Percentiles rank a stretch among this genome's conserved stretches.
Evolutionary conservation across 495 filamentous ascomycete species (phyloP).

Genomic region (Bathelium albidoporum): DNA sequence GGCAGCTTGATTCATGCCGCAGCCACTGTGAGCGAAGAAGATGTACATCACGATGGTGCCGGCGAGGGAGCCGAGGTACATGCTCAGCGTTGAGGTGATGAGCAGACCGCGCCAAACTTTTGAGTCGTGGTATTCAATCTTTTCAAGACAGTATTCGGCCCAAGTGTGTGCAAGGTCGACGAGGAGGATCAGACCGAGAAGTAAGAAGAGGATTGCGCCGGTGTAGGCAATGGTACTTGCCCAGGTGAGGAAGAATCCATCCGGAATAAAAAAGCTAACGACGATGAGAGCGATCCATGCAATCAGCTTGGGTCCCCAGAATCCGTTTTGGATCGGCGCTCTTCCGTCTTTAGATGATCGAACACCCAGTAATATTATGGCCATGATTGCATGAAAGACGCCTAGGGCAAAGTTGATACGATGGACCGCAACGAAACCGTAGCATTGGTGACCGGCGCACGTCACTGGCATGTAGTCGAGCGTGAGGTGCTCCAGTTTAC

Average conservation of each 20-base stretch:
- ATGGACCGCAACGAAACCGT: slow-evolving; percentile 93
- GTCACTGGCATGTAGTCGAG: slow-evolving; percentile 91
- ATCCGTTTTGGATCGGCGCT: slow-evolving; percentile 86
- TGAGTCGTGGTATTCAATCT: slow-evolving; percentile 86
- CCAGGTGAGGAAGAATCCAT: slow-evolving; percentile 90
- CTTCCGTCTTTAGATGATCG: slow-evolving; percentile 76
- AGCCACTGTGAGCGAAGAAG: slow-evolving; percentile 78
- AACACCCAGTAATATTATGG: slow-evolving; percentile 75
- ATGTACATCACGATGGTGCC: slow-evolving; percentile 97
- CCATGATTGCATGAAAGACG: slow-evolving; percentile 81
- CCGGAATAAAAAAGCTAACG: slow-evolving; percentile 88
- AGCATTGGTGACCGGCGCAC: slow-evolving; percentile 82
- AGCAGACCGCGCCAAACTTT: slow-evolving; percentile 72
- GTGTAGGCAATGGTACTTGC: slow-evolving; percentile 87
- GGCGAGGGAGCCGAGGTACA: slow-evolving; percentile 81
- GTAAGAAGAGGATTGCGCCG: slow-evolving; percentile 85
- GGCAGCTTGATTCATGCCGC: slow-evolving; percentile 86
- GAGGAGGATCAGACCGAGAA: slow-evolving; percentile 82
- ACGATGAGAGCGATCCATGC: slow-evolving; percentile 80
- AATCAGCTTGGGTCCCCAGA: slow-evolving; percentile 81
- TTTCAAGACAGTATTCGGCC: slow-evolving; percentile 88
- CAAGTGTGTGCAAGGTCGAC: slow-evolving; percentile 96
- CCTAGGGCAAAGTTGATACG: slow-evolving; percentile 96
- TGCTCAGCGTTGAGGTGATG: slow-evolving; percentile 83
- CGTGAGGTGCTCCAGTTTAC: slow-evolving; percentile 82